Evolutionary conservation across 2,329 filamentous ascomycete species (phyloP).

Genomic region (Arthrocladium fulminans): DNA sequence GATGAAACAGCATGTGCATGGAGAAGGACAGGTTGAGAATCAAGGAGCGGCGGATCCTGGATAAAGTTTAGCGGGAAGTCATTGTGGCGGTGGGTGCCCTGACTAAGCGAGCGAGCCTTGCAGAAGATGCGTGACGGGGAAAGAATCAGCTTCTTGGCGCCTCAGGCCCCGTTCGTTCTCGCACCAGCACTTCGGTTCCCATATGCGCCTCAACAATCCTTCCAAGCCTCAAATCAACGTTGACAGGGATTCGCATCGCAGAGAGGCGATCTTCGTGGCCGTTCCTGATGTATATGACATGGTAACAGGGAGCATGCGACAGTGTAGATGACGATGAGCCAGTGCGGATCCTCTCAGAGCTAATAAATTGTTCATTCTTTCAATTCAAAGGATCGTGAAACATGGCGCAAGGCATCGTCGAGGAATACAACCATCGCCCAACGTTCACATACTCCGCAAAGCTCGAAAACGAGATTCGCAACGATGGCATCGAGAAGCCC

Average conservation of each 20-base stretch:
- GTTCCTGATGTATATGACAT: no score
- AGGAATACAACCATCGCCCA: conserved; percentile 21
- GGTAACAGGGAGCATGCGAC: no score
- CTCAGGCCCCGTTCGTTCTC: not conserved
- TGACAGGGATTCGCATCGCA: no score
- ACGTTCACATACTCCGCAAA: conserved; percentile 44
- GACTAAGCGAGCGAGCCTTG: not conserved
- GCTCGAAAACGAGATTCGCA: conserved; percentile 45
- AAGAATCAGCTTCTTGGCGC: not conserved
- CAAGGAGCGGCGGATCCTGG: not conserved
- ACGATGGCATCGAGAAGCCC: conserved; percentile 65
- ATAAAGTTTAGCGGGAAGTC: not conserved
- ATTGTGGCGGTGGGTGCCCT: not conserved
- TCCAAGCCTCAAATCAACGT: no score
- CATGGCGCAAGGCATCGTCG: conserved; percentile 17
- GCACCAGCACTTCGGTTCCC: not conserved
- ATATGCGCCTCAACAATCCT: no score
- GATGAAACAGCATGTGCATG: not conserved
- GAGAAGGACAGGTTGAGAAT: not conserved
- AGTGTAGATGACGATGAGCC: no score
- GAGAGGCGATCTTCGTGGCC: no score
- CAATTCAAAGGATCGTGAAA: no score
- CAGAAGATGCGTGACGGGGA: not conserved
- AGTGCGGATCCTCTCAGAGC: no score
- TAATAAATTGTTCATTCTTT: no score